Percentiles rank a stretch among this genome's conserved stretches.
phyloP scores from a whole-genome alignment of 73 alveolate species.

The Effrenium voratum region DNA sequence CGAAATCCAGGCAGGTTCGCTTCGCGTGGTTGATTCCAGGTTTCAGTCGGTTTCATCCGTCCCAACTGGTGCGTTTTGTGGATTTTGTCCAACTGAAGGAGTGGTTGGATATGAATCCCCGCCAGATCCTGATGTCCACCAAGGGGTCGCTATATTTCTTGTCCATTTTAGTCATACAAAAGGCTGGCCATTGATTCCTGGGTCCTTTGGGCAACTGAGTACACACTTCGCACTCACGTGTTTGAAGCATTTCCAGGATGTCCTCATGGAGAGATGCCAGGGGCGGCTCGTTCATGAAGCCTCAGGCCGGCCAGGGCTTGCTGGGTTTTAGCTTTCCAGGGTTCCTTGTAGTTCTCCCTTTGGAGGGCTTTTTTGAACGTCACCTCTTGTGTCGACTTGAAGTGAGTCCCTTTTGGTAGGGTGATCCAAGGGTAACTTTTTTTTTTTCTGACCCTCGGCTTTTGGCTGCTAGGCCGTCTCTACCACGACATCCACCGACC shows the following conservation, averaged over 20 bases:
- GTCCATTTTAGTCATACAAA: too few relatives aligned
- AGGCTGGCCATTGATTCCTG: too few relatives aligned
- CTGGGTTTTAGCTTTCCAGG: background rate
- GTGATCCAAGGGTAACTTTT: background rate
- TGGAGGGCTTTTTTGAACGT: background rate
- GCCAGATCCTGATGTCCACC: too few relatives aligned
- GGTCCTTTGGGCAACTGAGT: background rate
- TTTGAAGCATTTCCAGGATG: too few relatives aligned
- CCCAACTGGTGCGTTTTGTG: too few relatives aligned
- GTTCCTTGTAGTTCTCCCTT: background rate
- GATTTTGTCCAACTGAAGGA: too few relatives aligned
- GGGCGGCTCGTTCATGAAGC: slow-evolving; percentile 50
- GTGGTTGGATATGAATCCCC: too few relatives aligned
- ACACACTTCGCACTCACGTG: background rate
- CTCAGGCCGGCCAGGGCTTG: background rate
- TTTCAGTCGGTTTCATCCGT: too few relatives aligned
- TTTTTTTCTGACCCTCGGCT: background rate
- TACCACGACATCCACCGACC: slow-evolving; percentile 62
- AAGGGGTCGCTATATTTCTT: too few relatives aligned
- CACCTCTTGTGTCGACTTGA: background rate
- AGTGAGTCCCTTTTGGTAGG: too few relatives aligned
- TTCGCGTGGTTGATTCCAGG: too few relatives aligned
- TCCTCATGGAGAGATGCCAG: slow-evolving; percentile 52
- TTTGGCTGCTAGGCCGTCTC: slow-evolving; percentile 17
- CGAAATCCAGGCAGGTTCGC: too few relatives aligned